phyloP scores from a whole-genome alignment of 106 monocot genomes.

The Allium fistulosum region DNA sequence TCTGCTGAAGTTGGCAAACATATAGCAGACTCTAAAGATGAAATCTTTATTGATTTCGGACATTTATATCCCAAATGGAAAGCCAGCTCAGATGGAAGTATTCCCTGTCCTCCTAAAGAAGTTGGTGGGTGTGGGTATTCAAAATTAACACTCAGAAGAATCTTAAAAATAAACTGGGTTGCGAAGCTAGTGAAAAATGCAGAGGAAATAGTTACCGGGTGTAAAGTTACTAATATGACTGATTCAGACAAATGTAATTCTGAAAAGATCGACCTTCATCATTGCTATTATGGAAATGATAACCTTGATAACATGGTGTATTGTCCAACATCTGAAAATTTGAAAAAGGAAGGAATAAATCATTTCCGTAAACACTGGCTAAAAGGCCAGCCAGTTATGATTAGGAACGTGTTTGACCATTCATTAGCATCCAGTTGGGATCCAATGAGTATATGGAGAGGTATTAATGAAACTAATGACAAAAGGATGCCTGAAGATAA shows the following conservation, averaged over 20 bases:
- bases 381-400: conserved; percentile 70
- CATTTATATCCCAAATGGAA: conserved; percentile 76
- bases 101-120: conserved; percentile 52
- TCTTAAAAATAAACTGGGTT: conserved; percentile 94
- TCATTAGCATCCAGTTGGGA: conserved; percentile 73
- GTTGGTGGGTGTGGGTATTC: conserved; percentile 57
- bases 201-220: conserved; percentile 94
- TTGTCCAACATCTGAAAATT: conserved; percentile 45
- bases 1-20: conserved; percentile 13
- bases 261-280: conserved; percentile 9
- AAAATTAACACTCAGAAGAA: conserved; percentile 60
- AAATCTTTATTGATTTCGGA: conserved; percentile 31
- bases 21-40: conserved; percentile 5
- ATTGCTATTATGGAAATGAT: conserved; percentile 36
- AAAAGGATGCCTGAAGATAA: conserved; percentile 40
- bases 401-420: conserved; percentile 56
- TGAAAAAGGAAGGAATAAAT: conserved; percentile 44
- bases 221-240: conserved; percentile 37
- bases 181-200: conserved; percentile 79
- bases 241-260: conserved; percentile 22
- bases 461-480: conserved; percentile 55
- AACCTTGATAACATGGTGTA: conserved; percentile 45
- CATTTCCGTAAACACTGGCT: conserved; percentile 79
- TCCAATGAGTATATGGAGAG: conserved; percentile 73
- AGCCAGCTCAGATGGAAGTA: conserved; percentile 64